Evolutionary conservation across 345 rosid species (phyloP).

Genomic region (Cardiospermum halicacabum): DNA sequence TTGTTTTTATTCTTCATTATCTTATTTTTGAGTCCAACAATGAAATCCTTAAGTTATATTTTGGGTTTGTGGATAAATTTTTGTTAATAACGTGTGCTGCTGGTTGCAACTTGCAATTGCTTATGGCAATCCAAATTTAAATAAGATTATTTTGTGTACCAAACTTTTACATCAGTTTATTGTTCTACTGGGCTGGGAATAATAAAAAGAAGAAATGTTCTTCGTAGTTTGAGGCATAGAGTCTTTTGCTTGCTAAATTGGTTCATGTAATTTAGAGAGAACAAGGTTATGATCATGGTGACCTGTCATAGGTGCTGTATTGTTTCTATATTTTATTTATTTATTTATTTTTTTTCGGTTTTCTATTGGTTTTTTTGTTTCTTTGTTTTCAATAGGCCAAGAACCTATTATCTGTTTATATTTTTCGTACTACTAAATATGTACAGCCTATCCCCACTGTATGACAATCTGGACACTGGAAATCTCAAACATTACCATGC

Average conservation of each 20-base stretch:
- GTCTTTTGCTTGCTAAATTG: not conserved
- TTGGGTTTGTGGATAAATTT: not conserved
- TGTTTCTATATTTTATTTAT: not conserved
- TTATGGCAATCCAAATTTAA: not conserved
- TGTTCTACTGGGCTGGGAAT: not conserved
- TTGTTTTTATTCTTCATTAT: conserved; percentile 2
- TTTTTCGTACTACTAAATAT: no score
- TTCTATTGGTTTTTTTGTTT: not conserved
- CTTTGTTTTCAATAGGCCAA: not conserved
- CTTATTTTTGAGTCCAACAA: conserved; percentile 6
- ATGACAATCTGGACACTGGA: not conserved
- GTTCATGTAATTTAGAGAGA: not conserved
- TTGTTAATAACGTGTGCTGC: not conserved
- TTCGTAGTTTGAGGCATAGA: no score
- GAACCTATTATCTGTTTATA: no score
- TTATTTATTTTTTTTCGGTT: not conserved
- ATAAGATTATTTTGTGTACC: conserved; percentile 5
- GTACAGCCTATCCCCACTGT: no score
- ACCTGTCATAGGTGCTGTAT: not conserved
- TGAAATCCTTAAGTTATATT: no score
- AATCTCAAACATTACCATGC: not conserved
- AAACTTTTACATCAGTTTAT: not conserved
- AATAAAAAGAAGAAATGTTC: no score
- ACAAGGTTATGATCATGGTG: not conserved
- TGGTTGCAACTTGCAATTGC: not conserved